Percentiles rank a stretch among this genome's conserved stretches.
phyloP scores from a whole-genome alignment of 768 basidiomycete genomes.

The Naematelia aurantialba region DNA sequence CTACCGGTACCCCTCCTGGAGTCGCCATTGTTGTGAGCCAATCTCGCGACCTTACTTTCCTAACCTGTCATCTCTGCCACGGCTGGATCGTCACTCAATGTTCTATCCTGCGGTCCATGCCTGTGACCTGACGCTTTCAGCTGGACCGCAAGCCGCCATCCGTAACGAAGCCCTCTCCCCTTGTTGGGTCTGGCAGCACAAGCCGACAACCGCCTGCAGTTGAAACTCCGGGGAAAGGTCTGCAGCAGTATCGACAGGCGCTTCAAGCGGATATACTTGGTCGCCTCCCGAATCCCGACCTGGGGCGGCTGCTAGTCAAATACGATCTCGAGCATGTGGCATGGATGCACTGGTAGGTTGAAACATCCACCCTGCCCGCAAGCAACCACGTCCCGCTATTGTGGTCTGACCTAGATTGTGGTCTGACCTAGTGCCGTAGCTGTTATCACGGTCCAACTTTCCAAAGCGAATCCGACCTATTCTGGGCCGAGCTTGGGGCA shows the following conservation, averaged over 20 bases:
- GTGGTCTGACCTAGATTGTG: background rate
- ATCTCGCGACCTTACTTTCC: background rate
- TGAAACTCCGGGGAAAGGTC: background rate
- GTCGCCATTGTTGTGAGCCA: background rate
- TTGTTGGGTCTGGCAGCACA: background rate
- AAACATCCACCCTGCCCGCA: too few species aligned
- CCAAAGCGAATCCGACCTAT: conserved; percentile 20
- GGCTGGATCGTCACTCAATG: background rate
- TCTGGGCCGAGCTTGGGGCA: conserved; percentile 23
- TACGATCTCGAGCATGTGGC: conserved; percentile 16
- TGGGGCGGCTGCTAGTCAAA: conserved; percentile 8
- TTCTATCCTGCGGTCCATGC: background rate
- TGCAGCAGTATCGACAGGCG: background rate
- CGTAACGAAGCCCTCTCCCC: background rate
- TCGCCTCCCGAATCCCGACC: background rate
- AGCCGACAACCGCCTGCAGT: background rate
- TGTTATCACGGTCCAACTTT: conserved; percentile 9
- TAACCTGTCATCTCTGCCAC: background rate
- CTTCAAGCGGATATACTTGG: conserved; percentile 1
- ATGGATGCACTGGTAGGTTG: conserved; percentile 17
- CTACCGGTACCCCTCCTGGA: background rate
- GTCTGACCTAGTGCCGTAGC: background rate
- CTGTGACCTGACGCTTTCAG: too few species aligned
- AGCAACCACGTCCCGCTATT: background rate
- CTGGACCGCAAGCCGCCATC: background rate